Percentiles rank a stretch among this genome's conserved stretches.
These are phyloP conservation scores for Deinandra increscens DNA, from an alignment of 129 eudicot species.

Conservation along the genomic window DNA sequence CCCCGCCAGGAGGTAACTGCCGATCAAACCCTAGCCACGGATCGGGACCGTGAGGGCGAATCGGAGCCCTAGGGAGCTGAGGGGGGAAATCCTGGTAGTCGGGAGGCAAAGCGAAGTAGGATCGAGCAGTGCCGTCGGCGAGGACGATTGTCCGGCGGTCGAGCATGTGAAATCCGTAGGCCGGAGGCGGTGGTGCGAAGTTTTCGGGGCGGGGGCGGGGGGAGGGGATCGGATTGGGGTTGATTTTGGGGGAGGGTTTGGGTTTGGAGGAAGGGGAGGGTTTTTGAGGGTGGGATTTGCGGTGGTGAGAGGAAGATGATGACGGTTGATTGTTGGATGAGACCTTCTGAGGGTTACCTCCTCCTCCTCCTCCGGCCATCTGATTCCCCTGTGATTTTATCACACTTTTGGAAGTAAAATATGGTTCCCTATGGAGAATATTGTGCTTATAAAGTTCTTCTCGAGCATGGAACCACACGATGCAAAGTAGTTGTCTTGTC, in stretches of 20 bases:
- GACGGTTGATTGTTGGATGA: conserved; percentile 40
- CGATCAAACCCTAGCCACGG: conserved; percentile 47
- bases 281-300: conserved; percentile 58
- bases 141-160: conserved; percentile 74
- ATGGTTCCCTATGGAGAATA: no score
- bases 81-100: conserved; percentile 70
- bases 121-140: conserved; percentile 73
- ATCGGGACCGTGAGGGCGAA: conserved; percentile 34
- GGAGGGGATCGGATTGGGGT: conserved; percentile 36
- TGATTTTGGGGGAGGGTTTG: conserved; percentile 42
- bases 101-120: conserved; percentile 88
- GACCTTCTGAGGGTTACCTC: conserved; percentile 46
- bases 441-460: no score
- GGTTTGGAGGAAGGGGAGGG: conserved; percentile 35
- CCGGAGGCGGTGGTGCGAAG: conserved; percentile 55
- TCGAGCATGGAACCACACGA: no score
- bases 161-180: conserved; percentile 93
- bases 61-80: conserved; percentile 35
- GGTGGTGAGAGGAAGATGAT: conserved; percentile 58
- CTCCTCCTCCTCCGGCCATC: conserved; percentile 85
- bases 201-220: conserved; percentile 32
- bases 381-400: conserved; percentile 9
- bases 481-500: no score
- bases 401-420: no score
- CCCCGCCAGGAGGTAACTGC: conserved; percentile 45